A percentile compares a stretch with the other conserved stretches of the same genome.
These are phyloP conservation scores for Cucurbita ficifolia DNA, from an alignment of 306 rosid genomes.

Conservation along the genomic window DNA sequence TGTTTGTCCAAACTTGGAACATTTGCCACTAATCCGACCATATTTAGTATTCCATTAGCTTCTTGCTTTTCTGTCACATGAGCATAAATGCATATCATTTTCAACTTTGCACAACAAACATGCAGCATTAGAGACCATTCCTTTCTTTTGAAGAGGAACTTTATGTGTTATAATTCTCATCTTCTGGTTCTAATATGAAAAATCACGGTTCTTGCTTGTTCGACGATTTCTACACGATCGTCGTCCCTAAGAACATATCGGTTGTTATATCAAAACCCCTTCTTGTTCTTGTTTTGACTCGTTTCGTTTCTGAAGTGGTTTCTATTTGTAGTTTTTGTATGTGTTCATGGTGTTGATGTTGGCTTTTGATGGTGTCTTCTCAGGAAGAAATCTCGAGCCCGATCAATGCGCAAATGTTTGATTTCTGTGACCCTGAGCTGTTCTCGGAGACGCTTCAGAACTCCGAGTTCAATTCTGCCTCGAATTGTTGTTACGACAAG, in stretches of 20 bases:
- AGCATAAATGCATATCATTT: conserved; percentile 37
- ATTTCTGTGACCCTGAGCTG: conserved; percentile 51
- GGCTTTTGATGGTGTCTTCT: conserved; percentile 19
- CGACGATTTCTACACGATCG: not conserved
- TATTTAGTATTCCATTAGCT: conserved; percentile 6
- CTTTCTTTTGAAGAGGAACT: conserved; percentile 11
- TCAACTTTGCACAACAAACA: conserved; percentile 14
- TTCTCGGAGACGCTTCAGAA: conserved; percentile 64
- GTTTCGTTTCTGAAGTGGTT: not conserved
- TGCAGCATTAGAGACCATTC: conserved; percentile 15
- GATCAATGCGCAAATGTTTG: conserved; percentile 46
- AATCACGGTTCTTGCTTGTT: conserved; percentile 33
- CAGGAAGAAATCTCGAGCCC: conserved; percentile 94
- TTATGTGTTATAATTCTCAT: not conserved
- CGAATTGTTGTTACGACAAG: conserved; percentile 64
- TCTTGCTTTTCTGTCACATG: conserved; percentile 21
- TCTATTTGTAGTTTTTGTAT: not conserved
- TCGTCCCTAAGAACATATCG: not conserved
- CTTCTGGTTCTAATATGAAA: conserved; percentile 16
- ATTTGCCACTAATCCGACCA: conserved; percentile 16
- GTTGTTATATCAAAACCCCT: not conserved
- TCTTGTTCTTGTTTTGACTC: not conserved
- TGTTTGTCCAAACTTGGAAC: conserved; percentile 23
- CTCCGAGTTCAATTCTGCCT: conserved; percentile 66
- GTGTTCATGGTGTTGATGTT: not conserved